Conservation (phyloP, 169 alveolate genomes). For the Plasmodium malariae region DNA sequence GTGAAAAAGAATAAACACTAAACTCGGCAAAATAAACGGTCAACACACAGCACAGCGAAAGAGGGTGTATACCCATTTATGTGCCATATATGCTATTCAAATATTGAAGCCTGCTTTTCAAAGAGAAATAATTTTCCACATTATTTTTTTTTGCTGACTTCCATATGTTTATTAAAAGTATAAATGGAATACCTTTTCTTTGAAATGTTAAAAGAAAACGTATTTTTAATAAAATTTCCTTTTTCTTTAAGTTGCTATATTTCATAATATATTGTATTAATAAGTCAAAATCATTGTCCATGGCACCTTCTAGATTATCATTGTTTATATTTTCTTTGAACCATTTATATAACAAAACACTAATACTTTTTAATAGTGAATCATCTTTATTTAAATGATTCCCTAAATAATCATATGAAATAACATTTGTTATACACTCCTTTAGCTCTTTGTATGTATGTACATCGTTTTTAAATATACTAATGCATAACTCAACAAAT, state of each 20-base stretch:
- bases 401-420: constrained; percentile 38
- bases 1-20: background rate
- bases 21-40: too few relatives aligned
- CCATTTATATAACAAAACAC: constrained; percentile 28
- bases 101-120: constrained; percentile 35
- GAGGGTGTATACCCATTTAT: constrained; percentile 1
- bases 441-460: constrained; percentile 51
- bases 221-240: constrained; percentile 40
- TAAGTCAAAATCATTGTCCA: constrained; percentile 16
- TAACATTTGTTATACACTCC: constrained; percentile 10
- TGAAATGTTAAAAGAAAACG: constrained; percentile 67
- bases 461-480: constrained; percentile 54
- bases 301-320: constrained; percentile 6
- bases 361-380: constrained; percentile 9
- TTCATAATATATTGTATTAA: constrained; percentile 19
- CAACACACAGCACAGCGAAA: too few relatives aligned
- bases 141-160: constrained; percentile 38
- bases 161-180: constrained; percentile 48
- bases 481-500: constrained; percentile 52
- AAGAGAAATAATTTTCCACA: constrained; percentile 48
- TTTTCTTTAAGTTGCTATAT: constrained; percentile 30
- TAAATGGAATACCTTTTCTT: constrained; percentile 61
- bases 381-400: constrained; percentile 30
- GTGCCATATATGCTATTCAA: constrained; percentile 6
- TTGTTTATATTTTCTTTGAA: constrained; percentile 12